These are phyloP conservation scores for Phlyctochytrium arcticum DNA, from an alignment of 192 early-diverging fungal species.

Conservation along the genomic window DNA sequence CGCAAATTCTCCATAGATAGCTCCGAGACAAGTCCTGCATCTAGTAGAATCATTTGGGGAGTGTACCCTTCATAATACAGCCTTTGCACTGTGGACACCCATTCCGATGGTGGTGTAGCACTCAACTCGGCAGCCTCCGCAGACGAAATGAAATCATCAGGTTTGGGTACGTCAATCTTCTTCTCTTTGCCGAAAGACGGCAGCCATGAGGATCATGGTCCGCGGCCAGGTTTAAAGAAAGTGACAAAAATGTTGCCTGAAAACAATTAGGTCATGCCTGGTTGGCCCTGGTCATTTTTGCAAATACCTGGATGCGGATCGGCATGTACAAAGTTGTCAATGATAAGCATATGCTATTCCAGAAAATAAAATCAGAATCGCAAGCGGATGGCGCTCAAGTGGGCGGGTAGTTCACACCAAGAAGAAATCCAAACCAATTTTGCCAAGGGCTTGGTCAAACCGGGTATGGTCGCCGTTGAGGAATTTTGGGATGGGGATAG, in stretches of 20 bases:
- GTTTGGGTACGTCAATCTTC: background rate
- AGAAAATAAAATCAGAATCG: too few relatives aligned
- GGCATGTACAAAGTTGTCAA: slow-evolving; percentile 88
- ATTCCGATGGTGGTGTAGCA: slow-evolving; percentile 11
- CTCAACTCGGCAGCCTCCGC: background rate
- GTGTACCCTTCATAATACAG: slow-evolving; percentile 35
- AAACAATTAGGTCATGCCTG: too few relatives aligned
- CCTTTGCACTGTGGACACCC: background rate
- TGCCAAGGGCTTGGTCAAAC: slow-evolving; percentile 74
- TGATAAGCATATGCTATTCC: slow-evolving; percentile 77
- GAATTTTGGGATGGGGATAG: slow-evolving; percentile 71
- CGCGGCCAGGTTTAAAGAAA: slow-evolving; percentile 34
- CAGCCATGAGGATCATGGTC: background rate
- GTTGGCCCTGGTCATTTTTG: background rate
- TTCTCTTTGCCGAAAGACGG: background rate
- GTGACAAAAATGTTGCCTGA: slow-evolving; percentile 78
- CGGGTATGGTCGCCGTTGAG: slow-evolving; percentile 53
- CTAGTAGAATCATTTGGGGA: slow-evolving; percentile 79
- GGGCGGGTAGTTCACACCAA: too few relatives aligned
- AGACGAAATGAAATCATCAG: background rate
- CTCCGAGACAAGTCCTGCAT: slow-evolving; percentile 84
- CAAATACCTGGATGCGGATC: slow-evolving; percentile 71
- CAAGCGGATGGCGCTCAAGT: too few relatives aligned
- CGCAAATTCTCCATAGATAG: slow-evolving; percentile 68
- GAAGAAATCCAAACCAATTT: slow-evolving; percentile 76